Conservation (phyloP, 805 yeast genomes). For the Candida broadrunensis region DNA sequence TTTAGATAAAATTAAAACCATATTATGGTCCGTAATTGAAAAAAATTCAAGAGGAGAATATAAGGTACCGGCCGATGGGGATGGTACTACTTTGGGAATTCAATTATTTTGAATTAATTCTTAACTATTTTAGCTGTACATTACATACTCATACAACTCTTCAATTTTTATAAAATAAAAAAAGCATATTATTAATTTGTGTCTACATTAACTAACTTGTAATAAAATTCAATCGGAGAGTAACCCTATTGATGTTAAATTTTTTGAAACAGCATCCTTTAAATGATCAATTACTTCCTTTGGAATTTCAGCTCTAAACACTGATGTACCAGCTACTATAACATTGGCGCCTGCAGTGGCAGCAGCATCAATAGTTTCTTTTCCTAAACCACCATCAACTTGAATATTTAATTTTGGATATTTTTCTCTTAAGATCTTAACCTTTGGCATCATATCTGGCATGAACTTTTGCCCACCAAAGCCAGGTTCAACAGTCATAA, state of each 20-base stretch:
- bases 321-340: slow-evolving; percentile 95
- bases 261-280: slow-evolving; percentile 57
- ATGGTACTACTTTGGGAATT: slow-evolving; percentile 84
- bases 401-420: slow-evolving; percentile 84
- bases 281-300: slow-evolving; percentile 66
- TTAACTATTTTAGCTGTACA: neutral
- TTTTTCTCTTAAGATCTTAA: slow-evolving; percentile 64
- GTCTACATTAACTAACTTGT: too few species aligned
- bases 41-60: slow-evolving; percentile 49
- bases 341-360: slow-evolving; percentile 98
- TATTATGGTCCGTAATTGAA: slow-evolving; percentile 71
- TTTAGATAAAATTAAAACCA: slow-evolving; percentile 54
- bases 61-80: slow-evolving; percentile 46
- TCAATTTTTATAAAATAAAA: too few species aligned
- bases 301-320: slow-evolving; percentile 83
- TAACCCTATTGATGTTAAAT: slow-evolving; percentile 46
- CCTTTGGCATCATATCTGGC: slow-evolving; percentile 96
- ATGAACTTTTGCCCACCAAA: slow-evolving; percentile 98
- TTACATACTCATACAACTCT: neutral
- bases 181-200: too few species aligned
- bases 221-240: neutral
- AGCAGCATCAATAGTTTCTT: slow-evolving; percentile 78
- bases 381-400: slow-evolving; percentile 95
- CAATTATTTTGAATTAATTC: slow-evolving; percentile 48
- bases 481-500: slow-evolving; percentile 99